These are phyloP conservation scores for Rubroshorea leprosula DNA, from an alignment of 345 rosid genomes.

Conservation along the genomic window DNA sequence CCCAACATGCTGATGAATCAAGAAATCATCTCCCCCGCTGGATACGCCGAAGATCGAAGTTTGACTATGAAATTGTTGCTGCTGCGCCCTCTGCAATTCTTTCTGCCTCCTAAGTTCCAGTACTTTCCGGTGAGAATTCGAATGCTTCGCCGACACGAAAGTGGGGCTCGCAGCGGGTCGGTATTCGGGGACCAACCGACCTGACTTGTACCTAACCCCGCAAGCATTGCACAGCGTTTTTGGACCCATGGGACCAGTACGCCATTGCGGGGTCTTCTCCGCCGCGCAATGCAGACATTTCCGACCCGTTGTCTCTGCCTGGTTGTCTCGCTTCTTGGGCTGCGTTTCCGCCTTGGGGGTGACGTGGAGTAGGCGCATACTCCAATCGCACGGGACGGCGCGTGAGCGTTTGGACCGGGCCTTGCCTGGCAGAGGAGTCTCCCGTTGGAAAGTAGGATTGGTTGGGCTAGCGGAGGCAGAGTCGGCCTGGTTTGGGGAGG, in stretches of 20 bases:
- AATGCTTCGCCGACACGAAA: neutral
- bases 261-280: neutral
- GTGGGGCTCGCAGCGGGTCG: neutral
- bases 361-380: constrained; percentile 58
- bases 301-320: constrained; percentile 12
- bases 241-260: neutral
- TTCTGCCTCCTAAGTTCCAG: neutral
- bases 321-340: constrained; percentile 23
- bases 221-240: constrained; percentile 1
- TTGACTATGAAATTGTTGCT: neutral
- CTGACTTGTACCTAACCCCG: neutral
- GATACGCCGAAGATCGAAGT: neutral
- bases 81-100: neutral
- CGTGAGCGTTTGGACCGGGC: constrained; percentile 67
- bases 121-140: neutral
- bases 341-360: constrained; percentile 15
- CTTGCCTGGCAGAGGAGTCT: constrained; percentile 51
- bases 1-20: neutral
- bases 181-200: neutral
- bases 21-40: neutral
- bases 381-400: constrained; percentile 63
- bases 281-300: neutral
- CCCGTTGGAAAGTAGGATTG: constrained; percentile 30
- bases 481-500: constrained; percentile 30
- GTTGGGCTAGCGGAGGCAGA: constrained; percentile 16